Conservation (phyloP, 805 yeast species). For the Grigorovia yakushimaensis region DNA sequence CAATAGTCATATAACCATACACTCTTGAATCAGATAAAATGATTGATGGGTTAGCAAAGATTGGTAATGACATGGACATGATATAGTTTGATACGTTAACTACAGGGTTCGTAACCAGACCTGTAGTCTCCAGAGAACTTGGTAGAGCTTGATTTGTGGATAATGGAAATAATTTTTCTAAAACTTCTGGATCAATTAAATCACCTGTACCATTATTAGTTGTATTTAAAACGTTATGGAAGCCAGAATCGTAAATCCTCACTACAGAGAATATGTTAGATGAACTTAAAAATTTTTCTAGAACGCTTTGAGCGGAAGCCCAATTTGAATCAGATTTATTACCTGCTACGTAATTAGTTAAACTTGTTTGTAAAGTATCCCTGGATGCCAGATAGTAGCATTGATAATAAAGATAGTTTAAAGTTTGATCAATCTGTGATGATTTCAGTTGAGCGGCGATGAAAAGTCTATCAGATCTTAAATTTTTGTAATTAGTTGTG, state of each 20-base stretch:
- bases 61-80: slow-evolving; percentile 70
- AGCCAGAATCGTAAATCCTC: slow-evolving; percentile 53
- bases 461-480: slow-evolving; percentile 61
- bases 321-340: slow-evolving; percentile 46
- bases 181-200: slow-evolving; percentile 23
- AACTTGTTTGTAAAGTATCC: slow-evolving; percentile 49
- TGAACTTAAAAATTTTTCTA: slow-evolving; percentile 55
- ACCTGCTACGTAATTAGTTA: slow-evolving; percentile 61
- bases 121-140: slow-evolving; percentile 33
- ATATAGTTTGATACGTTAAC: slow-evolving; percentile 38
- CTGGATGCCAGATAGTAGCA: slow-evolving; percentile 53
- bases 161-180: slow-evolving; percentile 41
- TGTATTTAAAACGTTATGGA: slow-evolving; percentile 37
- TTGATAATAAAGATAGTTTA: slow-evolving; percentile 57
- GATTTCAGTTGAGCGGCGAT: slow-evolving; percentile 77
- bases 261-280: slow-evolving; percentile 57
- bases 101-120: slow-evolving; percentile 61
- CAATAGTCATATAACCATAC: slow-evolving; percentile 62
- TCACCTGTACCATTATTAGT: slow-evolving; percentile 34
- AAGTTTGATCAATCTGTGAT: slow-evolving; percentile 63
- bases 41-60: slow-evolving; percentile 65
- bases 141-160: slow-evolving; percentile 39
- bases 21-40: slow-evolving; percentile 46
- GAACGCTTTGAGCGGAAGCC: slow-evolving; percentile 36
- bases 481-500: slow-evolving; percentile 46